Evolutionary conservation across 352 stramenopile genomes (phyloP).

Genomic region (Globisporangium emineosum): DNA sequence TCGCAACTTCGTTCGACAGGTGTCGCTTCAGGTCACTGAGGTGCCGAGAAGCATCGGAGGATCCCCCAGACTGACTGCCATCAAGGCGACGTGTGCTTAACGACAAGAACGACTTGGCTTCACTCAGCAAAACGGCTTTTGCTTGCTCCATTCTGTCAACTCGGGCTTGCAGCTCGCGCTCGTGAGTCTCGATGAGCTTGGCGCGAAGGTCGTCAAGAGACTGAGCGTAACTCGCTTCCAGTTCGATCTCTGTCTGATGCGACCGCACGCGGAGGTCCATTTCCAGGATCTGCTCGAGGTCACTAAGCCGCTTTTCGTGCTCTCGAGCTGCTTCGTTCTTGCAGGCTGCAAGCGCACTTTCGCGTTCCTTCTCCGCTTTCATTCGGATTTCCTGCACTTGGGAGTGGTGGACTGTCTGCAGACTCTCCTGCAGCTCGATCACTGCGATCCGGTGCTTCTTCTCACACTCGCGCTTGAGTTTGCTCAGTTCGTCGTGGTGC

Average conservation of each 20-base stretch:
- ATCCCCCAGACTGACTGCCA: neutral
- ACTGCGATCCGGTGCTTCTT: slow-evolving; percentile 43
- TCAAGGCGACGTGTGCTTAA: slow-evolving; percentile 9
- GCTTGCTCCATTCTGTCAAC: slow-evolving; percentile 40
- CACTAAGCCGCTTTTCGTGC: slow-evolving; percentile 32
- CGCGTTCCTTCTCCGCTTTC: slow-evolving; percentile 22
- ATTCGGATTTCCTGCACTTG: slow-evolving; percentile 25
- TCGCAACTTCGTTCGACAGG: slow-evolving; percentile 41
- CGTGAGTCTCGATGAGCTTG: slow-evolving; percentile 27
- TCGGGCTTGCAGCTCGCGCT: slow-evolving; percentile 42
- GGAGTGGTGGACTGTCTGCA: slow-evolving; percentile 31
- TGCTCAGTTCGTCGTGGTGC: slow-evolving; percentile 35
- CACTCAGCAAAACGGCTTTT: slow-evolving; percentile 37
- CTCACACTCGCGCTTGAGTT: slow-evolving; percentile 39
- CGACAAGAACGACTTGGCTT: slow-evolving; percentile 38
- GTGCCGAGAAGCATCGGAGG: slow-evolving; percentile 16
- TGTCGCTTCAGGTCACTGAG: slow-evolving; percentile 42
- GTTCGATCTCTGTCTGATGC: slow-evolving; percentile 39
- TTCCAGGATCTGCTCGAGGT: slow-evolving; percentile 37
- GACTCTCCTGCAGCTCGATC: slow-evolving; percentile 47
- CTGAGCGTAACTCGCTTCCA: slow-evolving; percentile 34
- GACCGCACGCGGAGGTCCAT: slow-evolving; percentile 36
- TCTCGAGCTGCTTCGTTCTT: slow-evolving; percentile 28
- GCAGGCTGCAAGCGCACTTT: slow-evolving; percentile 18
- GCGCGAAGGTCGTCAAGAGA: slow-evolving; percentile 33